phyloP scores from a whole-genome alignment of 371 early-diverging fungal genomes.

The Mucor sp. region DNA sequence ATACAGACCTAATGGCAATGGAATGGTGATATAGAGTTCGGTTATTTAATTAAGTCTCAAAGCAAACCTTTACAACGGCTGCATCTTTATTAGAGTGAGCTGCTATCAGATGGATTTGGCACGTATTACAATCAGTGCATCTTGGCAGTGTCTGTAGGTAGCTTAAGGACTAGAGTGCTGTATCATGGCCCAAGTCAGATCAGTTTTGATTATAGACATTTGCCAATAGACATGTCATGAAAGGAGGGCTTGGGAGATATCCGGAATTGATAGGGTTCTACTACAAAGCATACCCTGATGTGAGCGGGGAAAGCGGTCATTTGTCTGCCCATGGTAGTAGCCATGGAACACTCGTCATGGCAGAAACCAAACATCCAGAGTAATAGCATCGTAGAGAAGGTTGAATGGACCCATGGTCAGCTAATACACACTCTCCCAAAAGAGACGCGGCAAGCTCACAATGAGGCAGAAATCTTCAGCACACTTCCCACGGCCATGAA shows the following conservation, averaged over 20 bases:
- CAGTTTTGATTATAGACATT: no score
- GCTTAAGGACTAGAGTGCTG: background rate
- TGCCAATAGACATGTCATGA: no score
- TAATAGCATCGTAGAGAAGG: background rate
- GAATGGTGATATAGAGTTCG: conserved; percentile 7
- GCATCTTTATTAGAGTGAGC: no score
- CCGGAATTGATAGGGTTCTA: background rate
- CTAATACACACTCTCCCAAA: background rate
- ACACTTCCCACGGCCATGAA: background rate
- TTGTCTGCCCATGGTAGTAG: background rate
- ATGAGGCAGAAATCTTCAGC: background rate
- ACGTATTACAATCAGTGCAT: no score
- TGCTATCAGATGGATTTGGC: background rate
- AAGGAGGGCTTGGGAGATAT: background rate
- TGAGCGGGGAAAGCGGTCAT: background rate
- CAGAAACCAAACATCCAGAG: no score
- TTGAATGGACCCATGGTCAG: background rate
- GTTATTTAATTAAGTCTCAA: background rate
- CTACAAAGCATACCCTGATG: background rate
- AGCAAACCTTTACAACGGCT: background rate
- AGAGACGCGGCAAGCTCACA: background rate
- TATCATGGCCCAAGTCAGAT: no score
- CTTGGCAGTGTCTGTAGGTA: background rate
- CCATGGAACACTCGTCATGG: background rate
- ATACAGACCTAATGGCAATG: conserved; percentile 12